Base-by-base conservation (phyloP, 2,329 filamentous ascomycete species). In the Aspergillus uvarum region DNA sequence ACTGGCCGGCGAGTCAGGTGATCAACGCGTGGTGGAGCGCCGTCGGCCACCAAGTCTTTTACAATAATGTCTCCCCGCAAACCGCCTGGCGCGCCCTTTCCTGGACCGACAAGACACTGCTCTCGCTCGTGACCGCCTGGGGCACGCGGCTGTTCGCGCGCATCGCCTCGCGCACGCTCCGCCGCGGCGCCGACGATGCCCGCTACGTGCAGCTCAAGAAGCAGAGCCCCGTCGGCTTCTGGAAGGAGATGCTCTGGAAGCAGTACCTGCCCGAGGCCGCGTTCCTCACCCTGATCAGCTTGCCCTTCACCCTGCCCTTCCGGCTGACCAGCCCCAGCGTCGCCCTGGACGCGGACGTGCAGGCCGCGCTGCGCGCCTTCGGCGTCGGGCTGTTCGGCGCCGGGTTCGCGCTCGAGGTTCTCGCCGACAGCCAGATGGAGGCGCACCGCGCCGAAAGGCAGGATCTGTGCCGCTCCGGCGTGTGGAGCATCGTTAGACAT, bases 401-500 rank as follows among this genome's bases (percentile, higher is more conserved):
- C n/a, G 85, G 85, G 0, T 78, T 86, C 38, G 80, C 80, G 2
- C 68, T 87, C 12, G 85, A 87, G 67, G 76, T 80, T 2, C 65
- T 87, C 24, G 85, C 85, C 11, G 85, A 88, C 65, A 76, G 76
- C 51, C 85, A 87, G 67, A 74, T 87, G 14, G 80, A 82, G 50
- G 67, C 76, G 35, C 83, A 85, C 69, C 80, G 81, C 61, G 74
- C 75, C 49, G 70, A 79, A 22, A 75, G 76, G 16, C 67, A 57
- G 2, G 75, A 74, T 42, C 74, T 86, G 31, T 78, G 82, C 62
- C 79, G 81, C 14, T 78, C 83, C n/a, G 84, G 84, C 12, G 85
- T 87, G 31, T 87, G 84, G 83, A 84, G 83, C 65, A 79, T 87
- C 32, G 84, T 87, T 26, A 75, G 85, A 52, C 84, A 87, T 72